Evolutionary conservation across 2,329 filamentous ascomycete species (phyloP).

Genomic region (Zymoseptoria tritici): DNA sequence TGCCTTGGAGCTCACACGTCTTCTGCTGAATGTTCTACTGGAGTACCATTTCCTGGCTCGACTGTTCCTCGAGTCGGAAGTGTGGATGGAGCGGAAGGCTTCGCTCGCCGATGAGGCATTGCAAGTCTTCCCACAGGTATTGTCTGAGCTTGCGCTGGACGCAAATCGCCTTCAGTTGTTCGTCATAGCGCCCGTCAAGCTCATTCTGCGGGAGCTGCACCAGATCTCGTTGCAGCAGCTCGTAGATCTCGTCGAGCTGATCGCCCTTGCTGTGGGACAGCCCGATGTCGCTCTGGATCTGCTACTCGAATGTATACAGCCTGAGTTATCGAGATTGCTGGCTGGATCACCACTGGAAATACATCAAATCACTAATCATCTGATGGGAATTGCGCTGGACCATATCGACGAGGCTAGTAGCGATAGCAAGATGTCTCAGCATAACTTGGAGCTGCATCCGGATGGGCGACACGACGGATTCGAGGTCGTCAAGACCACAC

Average conservation of each 20-base stretch:
- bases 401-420: conserved; percentile 4
- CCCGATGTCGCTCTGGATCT: conserved; percentile 1
- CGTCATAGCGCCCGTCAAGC: not conserved
- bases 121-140: not conserved
- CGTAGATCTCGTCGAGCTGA: conserved; percentile 1
- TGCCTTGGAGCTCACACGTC: not conserved
- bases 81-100: not conserved
- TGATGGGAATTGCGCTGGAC: conserved; percentile 1
- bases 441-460: not conserved
- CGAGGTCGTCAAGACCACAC: not conserved
- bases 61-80: not conserved
- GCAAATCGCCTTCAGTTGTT: not conserved
- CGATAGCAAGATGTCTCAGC: not conserved
- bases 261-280: not conserved
- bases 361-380: not conserved
- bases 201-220: not conserved
- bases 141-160: not conserved
- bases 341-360: not conserved
- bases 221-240: not conserved
- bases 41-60: not conserved
- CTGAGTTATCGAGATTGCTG: not conserved
- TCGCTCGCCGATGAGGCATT: not conserved
- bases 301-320: conserved; percentile 4
- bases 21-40: not conserved
- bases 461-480: conserved; percentile 2